Evolutionary conservation across 139 green algal genomes (phyloP).

Genomic region (Yamagishiella unicocca): DNA sequence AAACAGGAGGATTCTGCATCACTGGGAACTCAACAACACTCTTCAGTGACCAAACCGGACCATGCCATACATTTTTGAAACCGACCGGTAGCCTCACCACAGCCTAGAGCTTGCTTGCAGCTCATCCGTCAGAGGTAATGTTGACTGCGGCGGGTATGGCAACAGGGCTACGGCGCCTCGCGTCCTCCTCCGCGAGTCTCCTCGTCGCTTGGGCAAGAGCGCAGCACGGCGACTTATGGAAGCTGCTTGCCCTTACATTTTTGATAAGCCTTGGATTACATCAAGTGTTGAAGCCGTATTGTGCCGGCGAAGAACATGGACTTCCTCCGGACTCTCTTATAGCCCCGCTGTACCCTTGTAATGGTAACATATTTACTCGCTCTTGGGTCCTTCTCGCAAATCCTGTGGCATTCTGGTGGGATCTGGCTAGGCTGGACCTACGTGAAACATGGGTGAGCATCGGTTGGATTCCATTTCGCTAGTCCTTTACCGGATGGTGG

Average conservation of each 20-base stretch:
- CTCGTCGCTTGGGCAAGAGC: not conserved
- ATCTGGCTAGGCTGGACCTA: not conserved
- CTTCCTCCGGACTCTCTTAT: not conserved
- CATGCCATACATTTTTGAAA: too few relatives aligned
- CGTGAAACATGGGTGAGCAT: not conserved
- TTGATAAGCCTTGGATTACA: not conserved
- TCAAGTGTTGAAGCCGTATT: conserved; percentile 1
- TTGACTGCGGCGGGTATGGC: too few relatives aligned
- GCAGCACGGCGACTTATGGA: conserved; percentile 13
- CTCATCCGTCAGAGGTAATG: too few relatives aligned
- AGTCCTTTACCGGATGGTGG: too few relatives aligned
- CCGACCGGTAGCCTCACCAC: too few relatives aligned
- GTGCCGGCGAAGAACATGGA: not conserved
- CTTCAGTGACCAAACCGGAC: too few relatives aligned
- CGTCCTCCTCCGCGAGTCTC: too few relatives aligned
- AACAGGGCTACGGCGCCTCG: too few relatives aligned
- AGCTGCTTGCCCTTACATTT: not conserved
- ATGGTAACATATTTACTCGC: not conserved
- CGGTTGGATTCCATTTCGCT: not conserved
- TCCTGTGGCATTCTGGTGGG: not conserved
- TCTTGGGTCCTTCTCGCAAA: not conserved
- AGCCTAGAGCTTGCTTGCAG: too few relatives aligned
- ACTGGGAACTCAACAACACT: too few relatives aligned
- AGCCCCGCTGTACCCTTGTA: not conserved
- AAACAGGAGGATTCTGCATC: too few relatives aligned